Conservation (phyloP, 140 eudicot species). For the Flaveria floridana region DNA sequence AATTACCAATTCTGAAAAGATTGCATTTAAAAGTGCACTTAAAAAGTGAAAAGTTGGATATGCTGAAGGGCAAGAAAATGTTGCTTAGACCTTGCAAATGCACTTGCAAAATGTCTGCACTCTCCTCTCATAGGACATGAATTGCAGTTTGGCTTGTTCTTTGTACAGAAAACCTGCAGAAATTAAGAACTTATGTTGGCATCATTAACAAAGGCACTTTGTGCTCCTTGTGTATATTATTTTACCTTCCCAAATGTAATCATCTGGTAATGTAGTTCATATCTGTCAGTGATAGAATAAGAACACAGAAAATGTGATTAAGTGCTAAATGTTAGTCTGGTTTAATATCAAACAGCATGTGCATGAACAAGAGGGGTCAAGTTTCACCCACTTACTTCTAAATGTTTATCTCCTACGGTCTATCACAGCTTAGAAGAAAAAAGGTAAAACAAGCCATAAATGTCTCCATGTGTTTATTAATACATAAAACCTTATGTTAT, state of each 20-base stretch:
- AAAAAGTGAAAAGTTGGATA: background rate
- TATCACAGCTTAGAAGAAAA: background rate
- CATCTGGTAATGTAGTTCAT: slow-evolving; percentile 95
- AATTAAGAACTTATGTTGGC: slow-evolving; percentile 17
- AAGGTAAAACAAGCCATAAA: background rate
- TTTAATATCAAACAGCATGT: background rate
- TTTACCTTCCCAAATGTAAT: slow-evolving; percentile 96
- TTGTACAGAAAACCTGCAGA: slow-evolving; percentile 90
- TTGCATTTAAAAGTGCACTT: background rate
- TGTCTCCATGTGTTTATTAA: background rate
- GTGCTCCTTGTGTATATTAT: slow-evolving; percentile 19
- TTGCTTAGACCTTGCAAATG: slow-evolving; percentile 66
- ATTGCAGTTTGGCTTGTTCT: slow-evolving; percentile 91
- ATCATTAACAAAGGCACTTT: no score
- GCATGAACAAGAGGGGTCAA: background rate
- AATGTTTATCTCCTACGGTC: background rate
- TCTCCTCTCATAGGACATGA: slow-evolving; percentile 98
- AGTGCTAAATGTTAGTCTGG: slow-evolving; percentile 8
- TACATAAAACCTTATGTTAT: background rate
- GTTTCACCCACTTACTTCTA: background rate
- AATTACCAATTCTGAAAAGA: background rate
- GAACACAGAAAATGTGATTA: slow-evolving; percentile 1
- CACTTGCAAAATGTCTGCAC: slow-evolving; percentile 99
- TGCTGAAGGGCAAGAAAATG: background rate
- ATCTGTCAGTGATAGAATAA: slow-evolving; percentile 48